Conservation (phyloP, 2,329 filamentous ascomycete species). For the Fusarium pseudonygamai region DNA sequence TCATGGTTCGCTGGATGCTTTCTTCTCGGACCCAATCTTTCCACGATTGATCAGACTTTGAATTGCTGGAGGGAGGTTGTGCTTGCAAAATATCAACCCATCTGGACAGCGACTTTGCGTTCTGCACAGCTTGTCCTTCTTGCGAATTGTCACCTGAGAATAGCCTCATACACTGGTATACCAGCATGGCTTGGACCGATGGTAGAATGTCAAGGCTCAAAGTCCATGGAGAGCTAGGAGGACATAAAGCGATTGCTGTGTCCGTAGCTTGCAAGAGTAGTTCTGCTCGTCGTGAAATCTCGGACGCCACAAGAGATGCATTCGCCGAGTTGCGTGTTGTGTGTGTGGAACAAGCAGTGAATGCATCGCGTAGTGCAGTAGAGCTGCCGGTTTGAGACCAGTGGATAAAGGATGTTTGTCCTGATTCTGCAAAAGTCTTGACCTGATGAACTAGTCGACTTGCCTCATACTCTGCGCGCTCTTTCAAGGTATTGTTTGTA, state of each 20-base stretch:
- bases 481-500: not conserved
- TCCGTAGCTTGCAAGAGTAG: not conserved
- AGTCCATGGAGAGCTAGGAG: not conserved
- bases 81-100: not conserved
- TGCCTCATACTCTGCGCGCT: not conserved
- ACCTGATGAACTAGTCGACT: not conserved
- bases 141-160: rapidly evolving
- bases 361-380: not conserved
- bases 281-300: not conserved
- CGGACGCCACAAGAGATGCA: rapidly evolving
- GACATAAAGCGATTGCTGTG: not conserved
- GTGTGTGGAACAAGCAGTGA: not conserved
- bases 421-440: rapidly evolving
- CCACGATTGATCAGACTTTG: rapidly evolving
- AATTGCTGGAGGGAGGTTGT: rapidly evolving
- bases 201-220: not conserved
- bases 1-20: rapidly evolving
- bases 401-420: not conserved
- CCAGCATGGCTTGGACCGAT: rapidly evolving
- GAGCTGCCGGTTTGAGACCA: not conserved
- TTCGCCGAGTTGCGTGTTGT: not conserved
- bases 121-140: rapidly evolving
- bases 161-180: not conserved
- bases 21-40: not conserved
- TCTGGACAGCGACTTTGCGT: rapidly evolving